Percentiles rank a stretch among this genome's conserved stretches.
phyloP scores from a whole-genome alignment of 495 filamentous ascomycete genomes.

The Lophium mytilinum region DNA sequence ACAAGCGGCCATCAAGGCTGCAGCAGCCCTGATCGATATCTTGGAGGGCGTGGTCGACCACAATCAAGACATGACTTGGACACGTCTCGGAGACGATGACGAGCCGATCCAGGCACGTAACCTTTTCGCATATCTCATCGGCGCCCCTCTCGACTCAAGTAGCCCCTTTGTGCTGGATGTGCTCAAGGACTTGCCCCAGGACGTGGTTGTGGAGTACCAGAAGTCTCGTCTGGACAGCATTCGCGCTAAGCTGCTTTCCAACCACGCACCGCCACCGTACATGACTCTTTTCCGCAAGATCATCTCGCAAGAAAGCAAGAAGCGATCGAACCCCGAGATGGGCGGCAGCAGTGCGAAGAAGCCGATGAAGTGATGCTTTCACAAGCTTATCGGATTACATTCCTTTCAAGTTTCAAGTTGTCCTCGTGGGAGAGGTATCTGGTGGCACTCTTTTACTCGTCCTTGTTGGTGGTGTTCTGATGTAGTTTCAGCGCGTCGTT shows the following conservation, averaged over 20 bases:
- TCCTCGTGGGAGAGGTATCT: not conserved
- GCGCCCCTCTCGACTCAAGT: not conserved
- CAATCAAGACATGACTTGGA: conserved; percentile 16
- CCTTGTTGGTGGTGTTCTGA: not conserved
- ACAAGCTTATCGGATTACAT: not conserved
- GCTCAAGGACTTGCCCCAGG: conserved; percentile 13
- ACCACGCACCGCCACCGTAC: conserved; percentile 7
- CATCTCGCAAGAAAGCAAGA: conserved; percentile 11
- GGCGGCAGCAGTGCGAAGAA: conserved; percentile 16
- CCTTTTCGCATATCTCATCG: conserved; percentile 19
- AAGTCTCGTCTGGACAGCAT: conserved; percentile 8
- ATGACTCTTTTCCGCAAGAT: conserved; percentile 9
- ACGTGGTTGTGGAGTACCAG: conserved; percentile 18
- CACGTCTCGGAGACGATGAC: conserved; percentile 1
- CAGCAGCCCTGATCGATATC: conserved; percentile 17
- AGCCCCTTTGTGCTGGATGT: conserved; percentile 14
- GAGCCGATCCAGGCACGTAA: conserved; percentile 11
- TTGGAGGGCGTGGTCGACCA: conserved; percentile 16
- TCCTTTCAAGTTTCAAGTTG: not conserved
- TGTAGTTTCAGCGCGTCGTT: not conserved
- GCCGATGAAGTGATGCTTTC: conserved; percentile 4
- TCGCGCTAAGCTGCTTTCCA: not conserved
- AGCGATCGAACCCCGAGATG: conserved; percentile 10
- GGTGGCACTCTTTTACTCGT: too few species aligned
- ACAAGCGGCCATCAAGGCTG: conserved; percentile 10